Evolutionary conservation across 129 eudicot species (phyloP).

Genomic region (Scalesia atractyloides): DNA sequence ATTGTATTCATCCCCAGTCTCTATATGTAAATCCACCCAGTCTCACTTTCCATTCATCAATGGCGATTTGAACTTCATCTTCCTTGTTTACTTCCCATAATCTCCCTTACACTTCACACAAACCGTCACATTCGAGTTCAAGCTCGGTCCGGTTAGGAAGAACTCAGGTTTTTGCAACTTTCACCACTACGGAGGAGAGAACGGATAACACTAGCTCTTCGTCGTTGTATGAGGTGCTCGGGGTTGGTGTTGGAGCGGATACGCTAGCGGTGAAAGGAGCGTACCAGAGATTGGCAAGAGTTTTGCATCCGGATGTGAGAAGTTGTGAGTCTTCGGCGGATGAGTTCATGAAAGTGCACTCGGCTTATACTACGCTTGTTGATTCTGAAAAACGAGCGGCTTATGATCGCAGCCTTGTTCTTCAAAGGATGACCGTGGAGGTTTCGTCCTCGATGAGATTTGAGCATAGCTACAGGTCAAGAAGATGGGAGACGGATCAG

Average conservation of each 20-base stretch:
- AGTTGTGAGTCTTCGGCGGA: slow-evolving; percentile 36
- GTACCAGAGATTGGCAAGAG: slow-evolving; percentile 57
- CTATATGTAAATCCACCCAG: too few species aligned
- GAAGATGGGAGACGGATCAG: slow-evolving; percentile 82
- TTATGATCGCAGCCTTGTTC: slow-evolving; percentile 45
- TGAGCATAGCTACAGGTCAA: slow-evolving; percentile 13
- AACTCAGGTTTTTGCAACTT: background rate
- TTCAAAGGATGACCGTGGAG: slow-evolving; percentile 25
- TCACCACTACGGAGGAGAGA: background rate
- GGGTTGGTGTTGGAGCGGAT: slow-evolving; percentile 25
- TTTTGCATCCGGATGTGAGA: slow-evolving; percentile 63
- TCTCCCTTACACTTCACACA: background rate
- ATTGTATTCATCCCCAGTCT: too few species aligned
- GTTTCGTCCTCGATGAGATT: slow-evolving; percentile 18
- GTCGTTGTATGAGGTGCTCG: slow-evolving; percentile 27
- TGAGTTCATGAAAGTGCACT: slow-evolving; percentile 56
- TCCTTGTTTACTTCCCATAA: slow-evolving; percentile 11
- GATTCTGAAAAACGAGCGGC: slow-evolving; percentile 64
- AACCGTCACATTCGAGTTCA: background rate
- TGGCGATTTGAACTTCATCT: slow-evolving; percentile 3
- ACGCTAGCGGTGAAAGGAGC: slow-evolving; percentile 15
- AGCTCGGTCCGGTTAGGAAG: background rate
- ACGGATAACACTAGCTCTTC: background rate
- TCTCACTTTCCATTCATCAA: background rate
- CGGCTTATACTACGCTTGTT: slow-evolving; percentile 56